phyloP scores from a whole-genome alignment of 2,329 filamentous ascomycete species.

The Fusarium nisikadoi region DNA sequence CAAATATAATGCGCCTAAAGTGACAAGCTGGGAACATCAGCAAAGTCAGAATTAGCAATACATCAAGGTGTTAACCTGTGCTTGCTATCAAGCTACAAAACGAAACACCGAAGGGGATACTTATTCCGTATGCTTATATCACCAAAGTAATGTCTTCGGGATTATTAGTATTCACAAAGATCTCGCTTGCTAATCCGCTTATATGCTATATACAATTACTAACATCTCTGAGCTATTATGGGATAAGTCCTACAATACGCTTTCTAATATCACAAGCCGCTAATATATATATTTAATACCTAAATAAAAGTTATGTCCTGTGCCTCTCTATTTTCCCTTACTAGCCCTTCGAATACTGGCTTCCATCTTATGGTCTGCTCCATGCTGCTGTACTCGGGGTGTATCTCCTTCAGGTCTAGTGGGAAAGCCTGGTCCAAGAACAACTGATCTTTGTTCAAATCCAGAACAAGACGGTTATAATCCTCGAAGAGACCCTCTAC shows the following conservation, averaged over 20 bases:
- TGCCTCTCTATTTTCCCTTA: rapidly evolving
- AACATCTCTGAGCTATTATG: too few relatives aligned
- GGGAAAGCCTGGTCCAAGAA: background rate
- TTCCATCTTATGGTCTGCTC: background rate
- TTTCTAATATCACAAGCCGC: background rate
- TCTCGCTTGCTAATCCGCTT: too few relatives aligned
- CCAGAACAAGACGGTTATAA: rapidly evolving
- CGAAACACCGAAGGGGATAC: too few relatives aligned
- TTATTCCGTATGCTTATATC: too few relatives aligned
- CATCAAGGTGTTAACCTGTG: rapidly evolving
- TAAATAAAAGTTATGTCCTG: rapidly evolving
- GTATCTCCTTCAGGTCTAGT: rapidly evolving
- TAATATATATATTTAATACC: rapidly evolving
- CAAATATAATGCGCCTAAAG: rapidly evolving
- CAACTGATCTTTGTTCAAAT: rapidly evolving
- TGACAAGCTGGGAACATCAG: too few relatives aligned
- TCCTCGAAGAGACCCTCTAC: rapidly evolving
- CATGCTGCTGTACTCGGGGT: rapidly evolving
- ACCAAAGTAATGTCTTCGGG: too few relatives aligned
- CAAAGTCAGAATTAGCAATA: too few relatives aligned
- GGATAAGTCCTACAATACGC: too few relatives aligned
- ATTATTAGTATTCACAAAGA: too few relatives aligned
- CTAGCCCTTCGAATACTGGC: rapidly evolving
- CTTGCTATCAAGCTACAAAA: too few relatives aligned
- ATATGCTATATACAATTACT: too few relatives aligned